Base-by-base conservation (phyloP, 2,329 filamentous ascomycete species). In the Trichoderma gracile region DNA sequence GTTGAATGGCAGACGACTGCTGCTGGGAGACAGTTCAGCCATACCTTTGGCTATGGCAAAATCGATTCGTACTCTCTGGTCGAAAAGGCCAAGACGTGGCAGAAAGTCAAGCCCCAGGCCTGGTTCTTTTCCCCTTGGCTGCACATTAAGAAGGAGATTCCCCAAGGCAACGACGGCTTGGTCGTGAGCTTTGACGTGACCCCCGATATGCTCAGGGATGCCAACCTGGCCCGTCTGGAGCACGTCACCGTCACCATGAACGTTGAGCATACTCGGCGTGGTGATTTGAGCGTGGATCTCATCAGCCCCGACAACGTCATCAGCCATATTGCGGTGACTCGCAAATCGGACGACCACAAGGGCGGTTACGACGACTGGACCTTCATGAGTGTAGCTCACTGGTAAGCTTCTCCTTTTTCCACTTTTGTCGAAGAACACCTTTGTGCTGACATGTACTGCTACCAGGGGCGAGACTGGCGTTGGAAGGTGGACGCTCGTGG, bases 201-300 rank as follows among this genome's bases (percentile, higher is more conserved):
- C 0, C 77, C 86, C 61, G 87, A 93, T 21, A 92, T 93, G 86
- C 80, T 98, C 64, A 86, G 89, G 72, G 78, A 87, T 23, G 92
- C 92, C 69, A 99, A 99, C 73, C 76, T 99, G 15, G 92, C 88
- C 71, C 87, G 91, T 17, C 74, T 99, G 27, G 95, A 99, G 79
- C 95, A 99, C 78, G 91, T 99, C 42, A 98, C 94, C 0, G 86
- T 99, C 42, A 98, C 94, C 3, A 99, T 99, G 93, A 99, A 99
- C 72, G 84, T 97, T 25, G 86, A 91, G 62, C 95, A 99, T 74
- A 88, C 85, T 2, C 89, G 90, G 66, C 89, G 95, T 68, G 95
- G 95, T 64, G 95, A 99, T 75, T 77, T 99, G 27, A 97, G 92
- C 73, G 94, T 96, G 43, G 95, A 99, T 73, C 81, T 99, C 52